These are phyloP conservation scores for Hemisphaericaspora xylofermentans DNA, from an alignment of 1,139 yeast genomes.

Conservation along the genomic window DNA sequence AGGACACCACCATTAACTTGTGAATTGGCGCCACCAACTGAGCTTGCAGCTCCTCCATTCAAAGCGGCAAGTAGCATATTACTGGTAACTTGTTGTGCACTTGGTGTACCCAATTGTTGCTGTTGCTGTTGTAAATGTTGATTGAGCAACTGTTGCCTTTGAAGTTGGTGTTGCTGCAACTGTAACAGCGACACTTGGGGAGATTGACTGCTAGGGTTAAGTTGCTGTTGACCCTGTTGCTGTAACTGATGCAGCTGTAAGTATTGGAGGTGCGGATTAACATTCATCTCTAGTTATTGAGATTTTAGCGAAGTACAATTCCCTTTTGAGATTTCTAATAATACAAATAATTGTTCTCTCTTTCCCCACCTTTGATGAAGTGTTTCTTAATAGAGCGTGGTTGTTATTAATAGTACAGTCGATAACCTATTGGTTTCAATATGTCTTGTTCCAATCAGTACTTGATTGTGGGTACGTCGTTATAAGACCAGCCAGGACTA, in stretches of 20 bases:
- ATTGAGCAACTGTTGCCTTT: constrained; percentile 38
- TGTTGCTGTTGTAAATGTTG: constrained; percentile 33
- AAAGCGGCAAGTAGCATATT: constrained; percentile 41
- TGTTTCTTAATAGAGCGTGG: background rate
- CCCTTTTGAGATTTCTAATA: too few relatives aligned
- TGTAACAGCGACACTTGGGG: constrained; percentile 43
- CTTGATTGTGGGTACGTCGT: too few relatives aligned
- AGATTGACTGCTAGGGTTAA: constrained; percentile 28
- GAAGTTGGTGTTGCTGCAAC: constrained; percentile 41
- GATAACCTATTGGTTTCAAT: background rate
- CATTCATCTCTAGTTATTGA: too few relatives aligned
- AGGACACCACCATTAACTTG: constrained; percentile 16
- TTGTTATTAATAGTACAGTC: background rate
- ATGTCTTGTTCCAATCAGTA: too few relatives aligned
- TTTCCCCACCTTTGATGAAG: background rate
- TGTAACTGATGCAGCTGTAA: constrained; percentile 37
- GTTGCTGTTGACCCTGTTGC: constrained; percentile 28
- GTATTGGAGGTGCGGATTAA: constrained; percentile 46
- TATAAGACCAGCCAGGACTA: background rate
- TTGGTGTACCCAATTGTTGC: constrained; percentile 24
- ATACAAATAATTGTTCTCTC: background rate
- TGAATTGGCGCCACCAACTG: constrained; percentile 8
- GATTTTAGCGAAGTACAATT: too few relatives aligned
- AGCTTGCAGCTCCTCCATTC: constrained; percentile 25
- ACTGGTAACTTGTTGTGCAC: constrained; percentile 22